Base-by-base conservation (phyloP, 2,329 filamentous ascomycete species). In the Epichloe elymi region DNA sequence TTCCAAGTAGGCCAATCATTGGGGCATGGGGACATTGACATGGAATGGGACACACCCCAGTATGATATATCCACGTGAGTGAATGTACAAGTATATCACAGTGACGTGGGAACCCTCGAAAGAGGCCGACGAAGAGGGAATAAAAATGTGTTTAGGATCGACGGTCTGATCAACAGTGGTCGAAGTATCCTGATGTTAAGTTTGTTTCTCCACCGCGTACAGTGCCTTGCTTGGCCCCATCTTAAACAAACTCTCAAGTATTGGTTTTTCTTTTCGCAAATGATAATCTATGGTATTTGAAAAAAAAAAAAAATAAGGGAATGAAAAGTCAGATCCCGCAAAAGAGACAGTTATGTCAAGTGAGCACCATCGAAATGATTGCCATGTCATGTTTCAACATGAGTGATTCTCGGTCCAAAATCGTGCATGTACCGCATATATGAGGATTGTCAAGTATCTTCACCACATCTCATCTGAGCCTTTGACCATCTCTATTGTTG, bases 391-490 rank as follows among this genome's bases (percentile, higher is more conserved):
- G 35, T 19, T 10, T 37, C 35, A 17, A 30, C 17, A 17, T n/a
- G 17, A 26, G 10, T 38, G 14, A 12, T 17, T 33, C 23, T 12
- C 40, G 15, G 20, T 40, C n/a, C 26, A 33, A 11, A 33, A 17
- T 17, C 8, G 36, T 17, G 11, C 35, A 10, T 14, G 38, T 10
- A 23, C 17, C 12, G n/a, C 38, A n/a, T n/a, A 12, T 3, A 33
- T 23, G 7, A 20, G 14, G 15, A 23, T 26, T 20, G 10, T 7
- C 14, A 46, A 37, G n/a, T n/a, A 46, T 48, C 5, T 57, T 67
- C 66, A 81, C 83, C 83, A 87, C 37, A 85, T 63, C 12, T 87
- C 83, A 2, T 82, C 78, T 15, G 72, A 70, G 57, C 72, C 77
- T 67, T 70, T 67, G 7, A 86, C 82, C 76, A 84, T 75, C 59